Conservation (phyloP, 169 alveolate genomes). For the Babesia caballi region DNA sequence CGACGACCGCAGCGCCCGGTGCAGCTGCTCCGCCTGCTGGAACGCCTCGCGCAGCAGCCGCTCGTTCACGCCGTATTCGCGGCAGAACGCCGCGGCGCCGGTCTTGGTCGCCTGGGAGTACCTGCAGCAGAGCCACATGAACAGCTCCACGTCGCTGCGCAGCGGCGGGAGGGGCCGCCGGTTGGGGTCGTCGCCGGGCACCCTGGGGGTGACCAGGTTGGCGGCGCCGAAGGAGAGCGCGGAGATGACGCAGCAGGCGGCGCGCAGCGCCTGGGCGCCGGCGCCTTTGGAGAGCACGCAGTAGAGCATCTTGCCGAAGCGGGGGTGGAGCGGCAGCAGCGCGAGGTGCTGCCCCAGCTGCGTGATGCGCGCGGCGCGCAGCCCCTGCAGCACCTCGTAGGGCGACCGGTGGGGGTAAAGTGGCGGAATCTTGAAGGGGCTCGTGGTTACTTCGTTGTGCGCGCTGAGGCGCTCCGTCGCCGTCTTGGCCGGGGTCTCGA, state of each 20-base stretch:
- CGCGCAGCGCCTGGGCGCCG: background rate
- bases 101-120: background rate
- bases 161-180: background rate
- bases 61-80: slow-evolving; percentile 8
- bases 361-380: slow-evolving; percentile 10
- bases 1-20: slow-evolving; percentile 3
- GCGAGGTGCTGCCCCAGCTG: slow-evolving; percentile 36
- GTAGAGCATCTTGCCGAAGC: slow-evolving; percentile 52
- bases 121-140: slow-evolving; percentile 34
- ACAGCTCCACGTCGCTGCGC: slow-evolving; percentile 41
- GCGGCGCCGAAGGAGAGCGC: slow-evolving; percentile 36
- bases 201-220: background rate
- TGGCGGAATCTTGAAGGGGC: slow-evolving; percentile 16
- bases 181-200: background rate
- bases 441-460: slow-evolving; percentile 13
- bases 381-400: background rate
- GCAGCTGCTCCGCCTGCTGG: slow-evolving; percentile 50
- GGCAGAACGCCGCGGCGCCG: slow-evolving; percentile 7
- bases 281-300: slow-evolving; percentile 13
- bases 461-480: background rate
- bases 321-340: slow-evolving; percentile 56
- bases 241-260: slow-evolving; percentile 39
- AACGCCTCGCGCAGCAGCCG: slow-evolving; percentile 36
- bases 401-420: background rate
- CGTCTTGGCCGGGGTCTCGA: slow-evolving; percentile 5